Evolutionary conservation across 495 filamentous ascomycete species (phyloP).

Genomic region (Annulohypoxylon moriforme): DNA sequence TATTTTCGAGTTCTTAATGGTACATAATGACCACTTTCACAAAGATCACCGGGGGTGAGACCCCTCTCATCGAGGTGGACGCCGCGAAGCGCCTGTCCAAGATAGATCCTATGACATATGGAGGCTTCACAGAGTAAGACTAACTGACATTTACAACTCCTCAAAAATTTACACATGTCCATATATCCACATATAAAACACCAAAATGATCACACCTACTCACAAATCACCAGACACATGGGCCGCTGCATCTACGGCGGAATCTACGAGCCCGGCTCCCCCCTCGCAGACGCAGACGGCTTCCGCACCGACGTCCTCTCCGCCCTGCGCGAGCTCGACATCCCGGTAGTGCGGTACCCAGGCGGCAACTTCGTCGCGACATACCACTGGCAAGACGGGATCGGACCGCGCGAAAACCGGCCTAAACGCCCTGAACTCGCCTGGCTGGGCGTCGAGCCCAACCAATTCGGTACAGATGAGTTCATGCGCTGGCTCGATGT

Average conservation of each 20-base stretch:
- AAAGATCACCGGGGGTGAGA: constrained; percentile 66
- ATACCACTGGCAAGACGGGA: constrained; percentile 84
- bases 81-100: constrained; percentile 69
- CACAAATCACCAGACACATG: constrained; percentile 69
- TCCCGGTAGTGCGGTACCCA: constrained; percentile 81
- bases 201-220: not conserved
- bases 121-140: constrained; percentile 77
- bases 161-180: not conserved
- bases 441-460: constrained; percentile 78
- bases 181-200: not conserved
- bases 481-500: constrained; percentile 82
- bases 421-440: constrained; percentile 77
- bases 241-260: constrained; percentile 87
- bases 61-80: constrained; percentile 70
- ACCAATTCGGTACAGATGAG: constrained; percentile 84
- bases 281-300: constrained; percentile 76
- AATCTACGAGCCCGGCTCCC: constrained; percentile 79
- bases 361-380: constrained; percentile 85
- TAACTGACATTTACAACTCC: not conserved
- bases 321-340: constrained; percentile 73
- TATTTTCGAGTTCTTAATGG: not conserved
- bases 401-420: constrained; percentile 75
- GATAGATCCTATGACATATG: constrained; percentile 79
- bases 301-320: constrained; percentile 80
- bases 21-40: constrained; percentile 75